Evolutionary conservation across 495 filamentous ascomycete species (phyloP), one percentile per base, ranked within the genome.

Genomic region (Aspergillus heteromorphus): DNA sequence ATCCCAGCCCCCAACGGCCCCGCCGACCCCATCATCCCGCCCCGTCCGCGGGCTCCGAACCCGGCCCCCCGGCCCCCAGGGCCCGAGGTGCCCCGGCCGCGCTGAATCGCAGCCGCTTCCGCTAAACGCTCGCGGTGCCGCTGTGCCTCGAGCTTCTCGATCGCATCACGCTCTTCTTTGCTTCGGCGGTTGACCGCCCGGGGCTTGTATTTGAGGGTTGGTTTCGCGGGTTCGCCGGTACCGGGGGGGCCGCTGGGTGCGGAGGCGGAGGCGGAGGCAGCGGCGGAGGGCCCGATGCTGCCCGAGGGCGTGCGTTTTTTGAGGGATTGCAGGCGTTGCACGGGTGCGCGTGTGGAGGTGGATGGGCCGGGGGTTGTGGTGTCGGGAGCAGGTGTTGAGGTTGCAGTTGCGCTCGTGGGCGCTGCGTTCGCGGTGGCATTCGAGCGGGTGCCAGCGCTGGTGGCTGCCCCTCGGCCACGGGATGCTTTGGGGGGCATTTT

Each of bases 121-220:
- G 64, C 65, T 48, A 79, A 49, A 38, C 76, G 68, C 54, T 74
- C 74, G 30, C 71, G 75, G 31, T 72, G 48, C 14, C 77, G 65
- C 54, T 78, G 67, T 30, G 71, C 70, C 55, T 82, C 79, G 17
- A 73, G 64, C 45, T 70, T 70, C 62, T 77, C 73, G 0, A 75
- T 68, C 11, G 70, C 73, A 29, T 80, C 77, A 53, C 78, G 75
- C 57, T 80, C 79, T 52, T 78, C 76, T 56, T 80, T 76, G 57
- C 72, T 78, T 42, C 77, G 77, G 8, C 78, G 79, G 4, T 59
- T 61, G 4, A 73, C 67, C 0, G 69, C 66, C 40, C 73, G 76
- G 4, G 79, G 79, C 55, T 74, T 67, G 48, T 74, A 77, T 51
- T 81, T 82, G 27, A 81, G 54, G 2, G 63, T 65, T 1, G 74